Evolutionary conservation across 2,329 filamentous ascomycete genomes (phyloP).

Genomic region (Cadophora gregata): DNA sequence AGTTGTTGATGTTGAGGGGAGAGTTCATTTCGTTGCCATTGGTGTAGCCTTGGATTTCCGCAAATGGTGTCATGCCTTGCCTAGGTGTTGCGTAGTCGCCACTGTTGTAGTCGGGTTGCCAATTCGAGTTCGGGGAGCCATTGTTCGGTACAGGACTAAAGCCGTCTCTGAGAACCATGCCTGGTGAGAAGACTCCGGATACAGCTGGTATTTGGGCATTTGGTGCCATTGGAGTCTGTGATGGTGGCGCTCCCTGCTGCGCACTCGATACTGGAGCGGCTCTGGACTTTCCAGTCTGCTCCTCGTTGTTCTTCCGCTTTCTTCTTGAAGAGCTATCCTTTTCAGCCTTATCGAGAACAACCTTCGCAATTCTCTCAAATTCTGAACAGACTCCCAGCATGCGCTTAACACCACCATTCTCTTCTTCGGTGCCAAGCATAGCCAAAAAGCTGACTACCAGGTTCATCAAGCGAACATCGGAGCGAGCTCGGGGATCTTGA

Average conservation of each 20-base stretch:
- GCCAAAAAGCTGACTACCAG: constrained; percentile 91
- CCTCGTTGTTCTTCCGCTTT: constrained; percentile 80
- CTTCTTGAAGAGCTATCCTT: constrained; percentile 71
- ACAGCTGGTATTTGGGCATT: constrained; percentile 34
- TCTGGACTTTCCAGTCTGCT: constrained; percentile 35
- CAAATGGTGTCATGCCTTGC: constrained; percentile 38
- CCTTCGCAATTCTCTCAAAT: constrained; percentile 91
- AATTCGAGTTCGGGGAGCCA: constrained; percentile 37
- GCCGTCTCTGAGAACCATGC: constrained; percentile 38
- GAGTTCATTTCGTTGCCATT: constrained; percentile 42
- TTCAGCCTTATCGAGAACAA: constrained; percentile 90
- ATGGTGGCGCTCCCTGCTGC: constrained; percentile 22
- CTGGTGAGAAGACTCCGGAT: constrained; percentile 40
- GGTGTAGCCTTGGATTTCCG: constrained; percentile 39
- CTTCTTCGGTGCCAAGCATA: constrained; percentile 86
- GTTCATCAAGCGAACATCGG: constrained; percentile 90
- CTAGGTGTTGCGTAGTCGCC: constrained; percentile 38
- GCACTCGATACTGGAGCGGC: constrained; percentile 25
- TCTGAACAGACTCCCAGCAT: constrained; percentile 96
- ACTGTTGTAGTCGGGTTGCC: constrained; percentile 36
- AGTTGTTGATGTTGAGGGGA: constrained; percentile 50
- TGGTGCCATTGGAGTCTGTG: constrained; percentile 38
- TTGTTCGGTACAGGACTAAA: constrained; percentile 38
- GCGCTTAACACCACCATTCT: constrained; percentile 87
- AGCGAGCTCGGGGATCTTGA: constrained; percentile 83